Percentiles rank a stretch among this genome's conserved stretches.
Evolutionary conservation across 2,329 filamentous ascomycete genomes (phyloP).

Genomic region (Nannizzia gypsea): DNA sequence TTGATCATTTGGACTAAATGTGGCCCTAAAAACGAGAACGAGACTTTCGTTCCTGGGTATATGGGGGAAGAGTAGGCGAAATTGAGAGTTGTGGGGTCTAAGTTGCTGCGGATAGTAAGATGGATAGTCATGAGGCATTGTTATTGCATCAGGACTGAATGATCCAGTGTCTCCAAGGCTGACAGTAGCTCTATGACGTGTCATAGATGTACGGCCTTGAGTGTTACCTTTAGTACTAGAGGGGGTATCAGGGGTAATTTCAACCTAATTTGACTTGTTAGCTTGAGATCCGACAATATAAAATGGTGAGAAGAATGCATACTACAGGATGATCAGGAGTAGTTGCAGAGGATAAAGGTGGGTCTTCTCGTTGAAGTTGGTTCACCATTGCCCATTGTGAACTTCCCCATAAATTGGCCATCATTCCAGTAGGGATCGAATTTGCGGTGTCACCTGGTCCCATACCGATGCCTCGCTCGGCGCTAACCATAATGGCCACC

Average conservation of each 20-base stretch:
- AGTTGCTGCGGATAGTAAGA: conserved; percentile 67
- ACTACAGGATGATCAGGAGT: conserved; percentile 14
- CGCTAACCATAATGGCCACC: conserved; percentile 67
- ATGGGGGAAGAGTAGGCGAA: conserved; percentile 77
- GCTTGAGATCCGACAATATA: background rate
- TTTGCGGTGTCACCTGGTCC: conserved; percentile 52
- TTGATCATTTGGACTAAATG: conserved; percentile 67
- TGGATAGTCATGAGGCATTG: conserved; percentile 49
- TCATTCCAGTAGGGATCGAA: conserved; percentile 67
- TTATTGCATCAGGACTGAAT: conserved; percentile 23
- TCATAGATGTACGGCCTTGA: conserved; percentile 19
- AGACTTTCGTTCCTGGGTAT: conserved; percentile 67
- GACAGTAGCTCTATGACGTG: conserved; percentile 44
- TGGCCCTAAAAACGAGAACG: conserved; percentile 82
- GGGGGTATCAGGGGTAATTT: conserved; percentile 2
- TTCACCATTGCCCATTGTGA: conserved; percentile 66
- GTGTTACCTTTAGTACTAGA: conserved; percentile 11
- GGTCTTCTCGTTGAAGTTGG: conserved; percentile 45
- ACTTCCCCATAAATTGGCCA: conserved; percentile 91
- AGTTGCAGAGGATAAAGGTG: conserved; percentile 21
- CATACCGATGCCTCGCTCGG: conserved; percentile 57
- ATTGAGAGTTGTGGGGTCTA: conserved; percentile 81
- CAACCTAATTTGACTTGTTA: conserved; percentile 9
- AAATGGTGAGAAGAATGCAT: background rate
- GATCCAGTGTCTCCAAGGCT: conserved; percentile 37